Evolutionary conservation across 1,284 basidiomycete species (phyloP), one percentile per base, ranked within the genome.

Genomic region (Ceratobasidium papillatum): DNA sequence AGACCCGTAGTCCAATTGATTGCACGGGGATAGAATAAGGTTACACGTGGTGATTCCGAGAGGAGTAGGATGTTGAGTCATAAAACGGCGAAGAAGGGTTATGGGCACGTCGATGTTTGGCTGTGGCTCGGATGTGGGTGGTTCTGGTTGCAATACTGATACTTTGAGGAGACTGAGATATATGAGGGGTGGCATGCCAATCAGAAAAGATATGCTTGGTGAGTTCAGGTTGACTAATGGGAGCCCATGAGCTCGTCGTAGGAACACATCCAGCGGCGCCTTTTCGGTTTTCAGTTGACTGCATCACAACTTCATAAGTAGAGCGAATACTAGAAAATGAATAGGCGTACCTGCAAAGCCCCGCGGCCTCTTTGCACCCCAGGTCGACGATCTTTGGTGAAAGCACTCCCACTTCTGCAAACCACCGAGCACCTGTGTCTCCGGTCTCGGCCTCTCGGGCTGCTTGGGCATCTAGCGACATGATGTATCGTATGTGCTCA

Each of bases 171-270:
- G 83, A 34, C 86, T 84, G 47, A 93, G 85, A 78, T 94, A 94
- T 9, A 87, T 84, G 0, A 85, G 81, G 1, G 92, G 90, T 0
- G 92, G 91, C 41, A 91, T 78, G 80, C 91, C 86, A 30, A 88
- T 84, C 8, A 94, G 83, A 80, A 94, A 93, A 2, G 90, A 91
- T 72, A 93, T 83, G 0, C 89, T 89, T 8, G 91, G 90, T 0
- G 86, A 85, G 9, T 83, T 82, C 2, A 93, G 85, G 80, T 91
- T 92, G 1, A 90, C 88, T 22, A 94, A 81, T 11, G 91, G 90
- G 36, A 94, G 83, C 0, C 87, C 83, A 80, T 91, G 90, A 12
- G 85, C 86, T 0, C 90, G 87, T 65, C 87, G 81, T 49, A 92
- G 83, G 79, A 89, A 89, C 12, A 91, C 86, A 79, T 92, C 91